phyloP scores from a whole-genome alignment of 371 early-diverging fungal species.

The Blakeslea trispora region DNA sequence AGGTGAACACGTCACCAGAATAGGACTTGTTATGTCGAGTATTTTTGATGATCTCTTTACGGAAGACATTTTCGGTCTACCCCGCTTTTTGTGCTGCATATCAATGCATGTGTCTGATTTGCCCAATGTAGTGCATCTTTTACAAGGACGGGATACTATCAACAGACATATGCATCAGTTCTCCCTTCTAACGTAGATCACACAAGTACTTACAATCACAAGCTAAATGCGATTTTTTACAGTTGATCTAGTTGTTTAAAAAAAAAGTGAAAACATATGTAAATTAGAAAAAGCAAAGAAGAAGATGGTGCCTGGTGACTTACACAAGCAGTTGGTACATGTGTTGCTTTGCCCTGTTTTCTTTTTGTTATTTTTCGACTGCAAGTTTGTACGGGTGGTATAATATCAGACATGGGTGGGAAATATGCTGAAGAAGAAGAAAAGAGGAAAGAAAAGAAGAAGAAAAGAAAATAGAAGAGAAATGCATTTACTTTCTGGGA shows the following conservation, averaged over 20 bases:
- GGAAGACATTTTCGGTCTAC: conserved; percentile 19
- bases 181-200: no score
- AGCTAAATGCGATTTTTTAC: conserved; percentile 30
- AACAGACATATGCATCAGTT: no score
- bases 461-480: neutral
- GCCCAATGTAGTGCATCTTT: conserved; percentile 15
- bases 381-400: no score
- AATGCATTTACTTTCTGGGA: neutral
- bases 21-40: neutral
- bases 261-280: neutral
- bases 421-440: neutral
- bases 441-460: neutral
- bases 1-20: neutral
- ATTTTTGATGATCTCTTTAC: neutral
- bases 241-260: conserved; percentile 18
- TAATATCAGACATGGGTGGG: no score
- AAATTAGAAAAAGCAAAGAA: no score
- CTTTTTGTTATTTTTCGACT: conserved; percentile 3
- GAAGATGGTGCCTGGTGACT: neutral
- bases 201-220: conserved; percentile 23
- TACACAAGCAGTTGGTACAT: conserved; percentile 38
- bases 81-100: conserved; percentile 26
- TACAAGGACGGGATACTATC: conserved; percentile 27
- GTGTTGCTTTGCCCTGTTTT: conserved; percentile 15
- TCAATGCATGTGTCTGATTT: conserved; percentile 26